phyloP scores from a whole-genome alignment of 768 basidiomycete genomes.

The Sistotremastrum niveocremeum region DNA sequence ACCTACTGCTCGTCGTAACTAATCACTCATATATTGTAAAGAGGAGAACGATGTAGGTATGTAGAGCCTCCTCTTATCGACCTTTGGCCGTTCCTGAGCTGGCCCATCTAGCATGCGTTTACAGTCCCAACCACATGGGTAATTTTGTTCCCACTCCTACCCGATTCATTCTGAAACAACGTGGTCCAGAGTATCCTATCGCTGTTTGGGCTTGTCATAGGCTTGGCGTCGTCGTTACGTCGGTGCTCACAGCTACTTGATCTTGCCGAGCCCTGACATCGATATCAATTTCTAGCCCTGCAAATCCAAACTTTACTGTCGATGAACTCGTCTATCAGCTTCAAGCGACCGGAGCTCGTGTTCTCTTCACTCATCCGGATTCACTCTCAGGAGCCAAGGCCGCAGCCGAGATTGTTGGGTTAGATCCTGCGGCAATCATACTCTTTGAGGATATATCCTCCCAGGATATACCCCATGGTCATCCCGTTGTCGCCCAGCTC shows the following conservation, averaged over 20 bases:
- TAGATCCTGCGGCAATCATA: neutral
- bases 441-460: neutral
- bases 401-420: neutral
- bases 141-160: neutral
- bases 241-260: neutral
- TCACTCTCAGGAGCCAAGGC: neutral
- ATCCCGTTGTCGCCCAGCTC: conserved; percentile 4
- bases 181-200: conserved; percentile 6
- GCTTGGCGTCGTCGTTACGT: conserved; percentile 3
- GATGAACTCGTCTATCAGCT: conserved; percentile 7
- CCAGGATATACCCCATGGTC: neutral
- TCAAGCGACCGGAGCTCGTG: neutral
- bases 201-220: conserved; percentile 8
- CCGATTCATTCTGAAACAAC: neutral
- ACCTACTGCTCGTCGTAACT: neutral
- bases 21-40: neutral
- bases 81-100: neutral
- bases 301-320: conserved; percentile 3
- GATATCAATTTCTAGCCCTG: neutral
- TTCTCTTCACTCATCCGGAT: conserved; percentile 6
- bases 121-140: conserved; percentile 8
- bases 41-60: conserved; percentile 7
- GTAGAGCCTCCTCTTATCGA: neutral
- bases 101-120: conserved; percentile 4
- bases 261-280: neutral